Percentiles rank a stretch among this genome's conserved stretches.
Evolutionary conservation across 129 eudicot species (phyloP).

Genomic region (Chrysanthemum seticuspe): DNA sequence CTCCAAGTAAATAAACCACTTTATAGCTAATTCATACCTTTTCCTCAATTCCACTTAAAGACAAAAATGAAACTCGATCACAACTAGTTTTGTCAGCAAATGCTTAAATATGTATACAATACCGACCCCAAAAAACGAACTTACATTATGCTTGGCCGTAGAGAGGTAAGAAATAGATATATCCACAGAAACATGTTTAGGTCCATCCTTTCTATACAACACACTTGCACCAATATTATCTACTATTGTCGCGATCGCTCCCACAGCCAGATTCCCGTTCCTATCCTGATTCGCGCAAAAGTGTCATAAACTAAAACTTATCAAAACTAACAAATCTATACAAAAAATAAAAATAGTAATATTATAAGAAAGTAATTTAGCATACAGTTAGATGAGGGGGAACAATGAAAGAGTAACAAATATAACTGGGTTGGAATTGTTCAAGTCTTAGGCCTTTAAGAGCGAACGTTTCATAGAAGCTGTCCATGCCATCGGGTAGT

Average conservation of each 20-base stretch:
- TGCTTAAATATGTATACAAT: too few relatives aligned
- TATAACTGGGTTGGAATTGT: conserved; percentile 27
- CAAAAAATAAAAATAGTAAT: too few relatives aligned
- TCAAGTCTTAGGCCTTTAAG: conserved; percentile 34
- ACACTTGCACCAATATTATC: conserved; percentile 19
- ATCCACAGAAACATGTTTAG: conserved; percentile 20
- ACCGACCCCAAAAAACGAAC: neutral
- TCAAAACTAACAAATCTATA: neutral
- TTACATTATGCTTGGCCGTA: conserved; percentile 23
- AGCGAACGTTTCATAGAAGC: conserved; percentile 36
- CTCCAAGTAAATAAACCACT: too few relatives aligned
- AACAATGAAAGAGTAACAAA: conserved; percentile 36
- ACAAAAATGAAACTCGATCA: too few relatives aligned
- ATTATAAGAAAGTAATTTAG: too few relatives aligned
- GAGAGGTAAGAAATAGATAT: conserved; percentile 34
- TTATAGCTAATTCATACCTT: too few relatives aligned
- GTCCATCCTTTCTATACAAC: conserved; percentile 10
- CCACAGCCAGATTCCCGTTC: conserved; percentile 27
- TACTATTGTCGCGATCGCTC: conserved; percentile 21
- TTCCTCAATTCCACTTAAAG: too few relatives aligned
- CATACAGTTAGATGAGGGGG: conserved; percentile 40
- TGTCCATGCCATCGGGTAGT: conserved; percentile 14
- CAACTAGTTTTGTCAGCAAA: too few relatives aligned
- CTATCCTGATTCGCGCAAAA: conserved; percentile 14
- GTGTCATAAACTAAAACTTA: neutral